These are phyloP conservation scores for Sistotremastrum suecicum DNA, from an alignment of 768 basidiomycete genomes.

Conservation along the genomic window DNA sequence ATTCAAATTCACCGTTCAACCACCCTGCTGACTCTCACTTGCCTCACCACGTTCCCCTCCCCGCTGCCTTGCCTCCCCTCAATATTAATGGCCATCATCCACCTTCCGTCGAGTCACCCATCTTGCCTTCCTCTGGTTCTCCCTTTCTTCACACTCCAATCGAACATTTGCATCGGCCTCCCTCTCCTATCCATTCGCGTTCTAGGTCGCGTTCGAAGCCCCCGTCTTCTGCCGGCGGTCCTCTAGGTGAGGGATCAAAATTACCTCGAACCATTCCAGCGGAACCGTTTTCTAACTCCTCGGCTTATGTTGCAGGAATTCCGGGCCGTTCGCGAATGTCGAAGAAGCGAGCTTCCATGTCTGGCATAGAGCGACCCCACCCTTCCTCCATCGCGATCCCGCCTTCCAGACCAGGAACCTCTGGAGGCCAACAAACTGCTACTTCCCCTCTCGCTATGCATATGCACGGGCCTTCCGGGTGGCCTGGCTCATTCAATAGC, in stretches of 20 bases:
- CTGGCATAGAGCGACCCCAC: constrained; percentile 3
- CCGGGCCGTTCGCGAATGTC: not conserved
- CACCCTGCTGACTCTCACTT: constrained; percentile 28
- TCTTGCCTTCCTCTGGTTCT: too few species aligned
- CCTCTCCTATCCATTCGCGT: constrained; percentile 20
- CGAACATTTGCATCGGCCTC: constrained; percentile 11
- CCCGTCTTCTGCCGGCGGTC: not conserved
- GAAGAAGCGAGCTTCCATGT: not conserved
- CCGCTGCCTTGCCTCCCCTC: constrained; percentile 13
- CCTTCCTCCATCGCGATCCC: constrained; percentile 15
- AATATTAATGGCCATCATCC: constrained; percentile 12
- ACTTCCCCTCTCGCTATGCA: too few species aligned
- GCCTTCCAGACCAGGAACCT: constrained; percentile 10
- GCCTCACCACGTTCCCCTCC: constrained; percentile 12
- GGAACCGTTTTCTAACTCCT: too few species aligned
- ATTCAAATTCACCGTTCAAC: constrained; percentile 50
- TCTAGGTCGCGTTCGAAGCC: constrained; percentile 13
- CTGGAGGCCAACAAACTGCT: too few species aligned
- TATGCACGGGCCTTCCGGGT: too few species aligned
- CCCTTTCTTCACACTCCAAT: too few species aligned
- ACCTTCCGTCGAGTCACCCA: constrained; percentile 5
- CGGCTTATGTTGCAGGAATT: too few species aligned
- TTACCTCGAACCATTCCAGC: too few species aligned
- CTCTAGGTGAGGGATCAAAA: too few species aligned
- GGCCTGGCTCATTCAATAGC: not conserved